Evolutionary conservation across 805 yeast genomes (phyloP).

Genomic region (Zygosaccharomyces lentus): DNA sequence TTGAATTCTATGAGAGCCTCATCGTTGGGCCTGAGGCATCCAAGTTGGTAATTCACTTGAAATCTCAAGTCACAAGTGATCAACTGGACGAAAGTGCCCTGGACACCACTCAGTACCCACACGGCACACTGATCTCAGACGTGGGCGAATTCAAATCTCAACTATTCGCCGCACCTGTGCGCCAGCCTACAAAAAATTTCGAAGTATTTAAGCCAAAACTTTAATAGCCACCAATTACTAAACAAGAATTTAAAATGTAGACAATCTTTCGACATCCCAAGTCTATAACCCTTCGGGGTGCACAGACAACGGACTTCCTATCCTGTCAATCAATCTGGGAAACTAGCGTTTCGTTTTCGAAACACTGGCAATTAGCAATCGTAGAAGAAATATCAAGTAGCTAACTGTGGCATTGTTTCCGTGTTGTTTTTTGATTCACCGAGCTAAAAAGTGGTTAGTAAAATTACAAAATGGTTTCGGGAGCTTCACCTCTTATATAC

Average conservation of each 20-base stretch:
- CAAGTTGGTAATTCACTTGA: constrained; percentile 56
- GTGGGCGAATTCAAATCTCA: constrained; percentile 54
- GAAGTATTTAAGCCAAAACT: constrained; percentile 18
- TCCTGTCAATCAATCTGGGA: constrained; percentile 37
- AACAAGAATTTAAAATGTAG: constrained; percentile 24
- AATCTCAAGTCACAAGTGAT: constrained; percentile 41
- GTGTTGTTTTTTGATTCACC: constrained; percentile 33
- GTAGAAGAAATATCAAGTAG: constrained; percentile 32
- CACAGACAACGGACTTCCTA: constrained; percentile 40
- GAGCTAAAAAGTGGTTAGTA: constrained; percentile 15
- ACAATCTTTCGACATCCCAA: constrained; percentile 39
- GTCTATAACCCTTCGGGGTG: constrained; percentile 28
- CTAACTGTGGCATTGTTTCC: constrained; percentile 41
- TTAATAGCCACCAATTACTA: constrained; percentile 1
- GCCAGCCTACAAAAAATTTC: constrained; percentile 46
- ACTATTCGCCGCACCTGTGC: constrained; percentile 54
- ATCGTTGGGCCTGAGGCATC: constrained; percentile 39
- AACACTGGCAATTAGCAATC: constrained; percentile 39
- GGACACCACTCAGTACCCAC: constrained; percentile 40
- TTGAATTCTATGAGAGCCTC: constrained; percentile 47
- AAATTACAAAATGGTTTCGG: neutral
- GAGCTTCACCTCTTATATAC: constrained; percentile 2
- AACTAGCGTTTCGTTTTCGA: constrained; percentile 35
- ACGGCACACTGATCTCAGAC: constrained; percentile 44
- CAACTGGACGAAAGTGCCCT: constrained; percentile 22